Percentiles rank a stretch among this genome's conserved stretches.
Conservation (phyloP, 2,329 filamentous ascomycete genomes). For the Diaporthe nobilis region DNA sequence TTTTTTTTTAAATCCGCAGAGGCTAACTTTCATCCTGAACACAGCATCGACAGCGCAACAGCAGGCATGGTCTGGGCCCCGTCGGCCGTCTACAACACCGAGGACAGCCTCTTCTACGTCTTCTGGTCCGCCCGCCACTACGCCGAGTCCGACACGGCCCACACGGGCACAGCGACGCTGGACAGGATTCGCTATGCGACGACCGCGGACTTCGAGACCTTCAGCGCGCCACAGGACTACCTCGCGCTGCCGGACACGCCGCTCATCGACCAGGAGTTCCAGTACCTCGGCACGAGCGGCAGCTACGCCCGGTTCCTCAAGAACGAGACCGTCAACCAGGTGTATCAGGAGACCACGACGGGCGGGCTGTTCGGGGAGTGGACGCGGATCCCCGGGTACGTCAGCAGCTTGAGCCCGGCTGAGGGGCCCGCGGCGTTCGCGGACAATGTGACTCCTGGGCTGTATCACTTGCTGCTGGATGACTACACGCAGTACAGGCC, state of each 20-base stretch:
- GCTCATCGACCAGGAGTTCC: conserved; percentile 65
- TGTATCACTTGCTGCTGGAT: conserved; percentile 60
- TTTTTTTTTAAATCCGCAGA: neutral
- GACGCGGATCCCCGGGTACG: conserved; percentile 56
- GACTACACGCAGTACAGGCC: conserved; percentile 61
- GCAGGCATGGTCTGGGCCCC: conserved; percentile 57
- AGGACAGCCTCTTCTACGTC: conserved; percentile 58
- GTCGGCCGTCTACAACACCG: conserved; percentile 54
- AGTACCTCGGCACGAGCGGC: conserved; percentile 56
- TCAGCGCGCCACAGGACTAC: conserved; percentile 61
- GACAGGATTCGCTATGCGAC: conserved; percentile 64
- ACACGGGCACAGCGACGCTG: conserved; percentile 58
- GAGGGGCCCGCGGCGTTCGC: conserved; percentile 57
- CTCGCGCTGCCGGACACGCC: conserved; percentile 56
- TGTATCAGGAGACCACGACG: conserved; percentile 62
- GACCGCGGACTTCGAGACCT: conserved; percentile 64
- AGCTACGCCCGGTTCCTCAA: conserved; percentile 64
- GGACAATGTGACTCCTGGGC: conserved; percentile 52
- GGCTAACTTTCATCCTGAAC: neutral
- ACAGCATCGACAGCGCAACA: conserved; percentile 51
- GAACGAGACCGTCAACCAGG: conserved; percentile 62
- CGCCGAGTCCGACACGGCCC: conserved; percentile 56
- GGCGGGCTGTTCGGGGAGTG: conserved; percentile 63
- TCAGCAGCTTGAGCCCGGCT: conserved; percentile 49
- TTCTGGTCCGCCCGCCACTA: conserved; percentile 65